Evolutionary conservation across 345 rosid genomes (phyloP), one percentile per base, ranked within the genome.

Genomic region (Gossypium thurberi): DNA sequence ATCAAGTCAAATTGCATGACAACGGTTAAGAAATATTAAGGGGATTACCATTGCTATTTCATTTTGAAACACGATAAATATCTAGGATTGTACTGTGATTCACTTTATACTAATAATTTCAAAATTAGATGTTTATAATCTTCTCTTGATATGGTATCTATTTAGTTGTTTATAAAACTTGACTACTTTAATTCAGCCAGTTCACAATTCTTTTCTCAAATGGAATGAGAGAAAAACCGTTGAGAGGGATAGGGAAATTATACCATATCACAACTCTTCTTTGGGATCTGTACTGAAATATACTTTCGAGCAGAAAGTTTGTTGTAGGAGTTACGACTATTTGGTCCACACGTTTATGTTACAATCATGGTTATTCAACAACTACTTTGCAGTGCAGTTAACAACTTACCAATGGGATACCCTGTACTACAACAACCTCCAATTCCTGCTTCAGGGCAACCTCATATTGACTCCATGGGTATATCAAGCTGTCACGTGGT

Each of bases 401-500:
- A 85, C 84, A 92, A 87, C 87, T 82, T 95, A 82, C 99, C 99
- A 17, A 92, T 95, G 89, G 98, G 98, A 76, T 95, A 91, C 48
- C 98, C 99, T 61, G 97, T 95, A 40, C 84, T 92, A 73, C 98
- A 95, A 78, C 98, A 84, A 78, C 93, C 98, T 79, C 88, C 88
- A 62, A 84, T 95, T 81, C 86, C 89, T 50, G 91, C 83, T 76
- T 65, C 89, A 7, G 94, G 97, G 60, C 96, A 92, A 79, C 97
- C 89, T 33, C 98, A 92, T 88, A 82, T 89, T 51, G 93, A 91
- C 64, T 76, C 96, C 8, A 84, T 95, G 90, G 95, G 98, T 73
- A 85, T 95, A 44, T 87, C 99, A 73, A 89, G 96, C 86, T 95
- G 96, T 76, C 99, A 92, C 81, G 93, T 92, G 59, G 99, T 95